Evolutionary conservation across 2,329 filamentous ascomycete genomes (phyloP), one percentile per base, ranked within the genome.

Genomic region (Immersiporthe knoxdaviesiana): DNA sequence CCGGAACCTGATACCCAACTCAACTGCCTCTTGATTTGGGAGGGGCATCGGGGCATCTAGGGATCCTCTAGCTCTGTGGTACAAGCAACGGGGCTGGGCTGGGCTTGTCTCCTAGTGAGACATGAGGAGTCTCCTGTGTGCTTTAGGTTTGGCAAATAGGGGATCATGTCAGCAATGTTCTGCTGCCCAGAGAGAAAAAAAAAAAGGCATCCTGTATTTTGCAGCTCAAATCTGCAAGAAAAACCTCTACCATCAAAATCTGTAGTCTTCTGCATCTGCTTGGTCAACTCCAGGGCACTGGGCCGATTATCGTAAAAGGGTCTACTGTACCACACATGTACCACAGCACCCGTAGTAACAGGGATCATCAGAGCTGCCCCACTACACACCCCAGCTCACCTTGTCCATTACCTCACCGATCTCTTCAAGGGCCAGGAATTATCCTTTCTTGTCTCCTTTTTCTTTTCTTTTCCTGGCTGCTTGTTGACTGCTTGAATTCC

Each of bases 1-100:
- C 77, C 88, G 96, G 70, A 95, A 96, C 64, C 79, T 98, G 76
- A 85, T 97, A 63, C 88, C 91, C n/a, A 35, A 21, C 60, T 60
- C 60, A 50, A 14, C 27, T 2, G 30, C 64, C 10, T 63, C 70
- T 35, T 71, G 65, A 71, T 39, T 39, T 6, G 18, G 59, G 21
- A 41, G 59, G 37, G 16, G 30, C 24, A n/a, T n/a, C n/a, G n/a
- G n/a, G n/a, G n/a, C n/a, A n/a, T 14, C 4, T 12, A 12, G 16
- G 37, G 12, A 2, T 41, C 18, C 35, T 16, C 8, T 24, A 37
- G 7, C 32, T 21, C 21, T 62, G n/a, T 41, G 59, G 24, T 18
- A 21, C n/a, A n/a, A 24, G 37, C 59, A 44, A 24, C 30, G 35
- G 18, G 3, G 21, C 37, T 39, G 37, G 37, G 24, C 21, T 47